Conservation (phyloP, 495 filamentous ascomycete genomes). For the Neurospora intermedia region DNA sequence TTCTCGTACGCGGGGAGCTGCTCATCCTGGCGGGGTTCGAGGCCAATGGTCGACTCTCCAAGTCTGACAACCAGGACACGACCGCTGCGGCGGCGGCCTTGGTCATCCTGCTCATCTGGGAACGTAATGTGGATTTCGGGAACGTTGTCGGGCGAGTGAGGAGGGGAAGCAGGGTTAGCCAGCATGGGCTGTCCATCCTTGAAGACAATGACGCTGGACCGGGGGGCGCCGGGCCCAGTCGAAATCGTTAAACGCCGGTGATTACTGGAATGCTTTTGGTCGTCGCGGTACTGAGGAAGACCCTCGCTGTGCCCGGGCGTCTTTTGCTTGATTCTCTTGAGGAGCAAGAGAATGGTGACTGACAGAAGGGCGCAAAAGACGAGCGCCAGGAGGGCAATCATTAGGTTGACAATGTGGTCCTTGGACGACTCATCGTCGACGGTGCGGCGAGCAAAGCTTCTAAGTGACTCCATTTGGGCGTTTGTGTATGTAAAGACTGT, state of each 20-base stretch:
- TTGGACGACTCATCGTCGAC: slow-evolving; percentile 30
- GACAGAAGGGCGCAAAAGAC: slow-evolving; percentile 57
- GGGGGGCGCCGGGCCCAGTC: slow-evolving; percentile 55
- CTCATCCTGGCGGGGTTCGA: slow-evolving; percentile 77
- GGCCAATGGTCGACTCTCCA: slow-evolving; percentile 74
- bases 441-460: slow-evolving; percentile 41
- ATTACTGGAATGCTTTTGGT: slow-evolving; percentile 30
- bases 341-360: slow-evolving; percentile 53
- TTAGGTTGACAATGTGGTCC: slow-evolving; percentile 52
- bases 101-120: slow-evolving; percentile 87
- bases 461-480: slow-evolving; percentile 38
- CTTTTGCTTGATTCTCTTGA: slow-evolving; percentile 47
- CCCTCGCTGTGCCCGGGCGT: slow-evolving; percentile 24
- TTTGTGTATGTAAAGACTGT: slow-evolving; percentile 1
- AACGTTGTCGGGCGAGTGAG: slow-evolving; percentile 64
- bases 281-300: slow-evolving; percentile 47
- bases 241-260: slow-evolving; percentile 38
- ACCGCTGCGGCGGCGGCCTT: slow-evolving; percentile 73
- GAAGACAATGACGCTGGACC: slow-evolving; percentile 63
- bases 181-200: slow-evolving; percentile 63
- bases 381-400: slow-evolving; percentile 71
- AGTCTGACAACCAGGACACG: slow-evolving; percentile 87
- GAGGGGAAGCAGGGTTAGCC: slow-evolving; percentile 60
- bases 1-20: slow-evolving; percentile 79
- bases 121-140: slow-evolving; percentile 98